Evolutionary conservation across 495 filamentous ascomycete genomes (phyloP).

Genomic region (Neurospora intermedia): DNA sequence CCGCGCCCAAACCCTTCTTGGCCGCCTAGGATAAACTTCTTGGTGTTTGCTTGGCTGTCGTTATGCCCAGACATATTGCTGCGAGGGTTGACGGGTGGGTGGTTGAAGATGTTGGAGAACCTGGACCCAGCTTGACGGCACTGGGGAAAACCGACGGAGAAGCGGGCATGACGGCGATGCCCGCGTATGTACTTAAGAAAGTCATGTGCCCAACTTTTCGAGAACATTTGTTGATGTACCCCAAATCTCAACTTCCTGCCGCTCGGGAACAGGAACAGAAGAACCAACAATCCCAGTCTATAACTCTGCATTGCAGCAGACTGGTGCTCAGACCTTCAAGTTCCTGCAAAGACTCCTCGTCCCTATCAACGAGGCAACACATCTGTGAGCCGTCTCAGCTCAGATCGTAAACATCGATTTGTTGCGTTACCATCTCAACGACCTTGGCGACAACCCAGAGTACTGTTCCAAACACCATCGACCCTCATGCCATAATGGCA

Average conservation of each 20-base stretch:
- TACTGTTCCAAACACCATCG: not conserved
- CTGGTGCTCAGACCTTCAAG: not conserved
- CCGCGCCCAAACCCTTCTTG: not conserved
- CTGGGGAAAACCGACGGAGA: not conserved
- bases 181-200: not conserved
- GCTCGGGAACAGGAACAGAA: not conserved
- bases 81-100: not conserved
- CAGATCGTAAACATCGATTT: not conserved
- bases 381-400: not conserved
- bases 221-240: not conserved
- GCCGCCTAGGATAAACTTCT: slow-evolving; percentile 17
- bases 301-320: not conserved
- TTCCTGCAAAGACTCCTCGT: not conserved
- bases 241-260: not conserved
- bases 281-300: not conserved
- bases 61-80: not conserved
- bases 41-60: slow-evolving; percentile 19
- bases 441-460: not conserved
- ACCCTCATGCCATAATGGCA: slow-evolving; percentile 23
- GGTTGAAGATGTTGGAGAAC: slow-evolving; percentile 3
- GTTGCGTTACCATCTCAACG: not conserved
- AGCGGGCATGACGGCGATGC: not conserved
- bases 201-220: not conserved
- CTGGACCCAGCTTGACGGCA: not conserved
- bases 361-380: not conserved